Evolutionary conservation across 1,284 basidiomycete species (phyloP), one percentile per base, ranked within the genome.

Genomic region (Sporisorium sorghi): DNA sequence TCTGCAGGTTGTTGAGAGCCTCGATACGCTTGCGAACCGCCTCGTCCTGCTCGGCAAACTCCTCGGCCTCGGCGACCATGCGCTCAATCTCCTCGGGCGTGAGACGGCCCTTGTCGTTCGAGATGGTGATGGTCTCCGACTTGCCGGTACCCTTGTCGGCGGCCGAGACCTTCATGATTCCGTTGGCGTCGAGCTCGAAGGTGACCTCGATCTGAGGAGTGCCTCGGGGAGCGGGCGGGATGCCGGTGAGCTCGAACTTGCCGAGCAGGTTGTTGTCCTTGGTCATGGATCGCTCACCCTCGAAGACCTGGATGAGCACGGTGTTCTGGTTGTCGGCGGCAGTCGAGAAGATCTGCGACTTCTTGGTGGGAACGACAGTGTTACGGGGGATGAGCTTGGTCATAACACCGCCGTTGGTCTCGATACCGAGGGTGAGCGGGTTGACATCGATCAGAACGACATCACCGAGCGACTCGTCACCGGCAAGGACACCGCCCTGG

Each of bases 201-300:
- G 83, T 84, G 61, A 84, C 83, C 75, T 84, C 83, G 54, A 84
- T 83, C 73, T 84, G 83, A 54, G 83, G 83, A 47, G 95, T 92
- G 85, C 95, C 95, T 73, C 94, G 93, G 71, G 95, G 94, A 1
- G 95, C 92, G 40, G 94, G 94, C 21, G 95, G 95, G 74, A 98
- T 97, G 71, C 92, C 86, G 65, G 90, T 91, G 49, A 97, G 90
- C 87, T 97, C 95, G 84, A 98, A 97, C 86, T 95, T 94, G 87
- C 95, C 95, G 74, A 99, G 91, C 58, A 92, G 89, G 88, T 97
- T 95, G 90, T 97, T 97, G 88, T 98, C 94, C 90, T 95, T 95
- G 82, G 94, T 97, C 85, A 96, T 87, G 48, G 93, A 90, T 85
- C 94, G 93, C 87, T 97, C 94, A 86, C 94, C 94, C 88, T 97